These are phyloP conservation scores for Pleurotus giganteus DNA, from an alignment of 768 basidiomycete species.

Conservation along the genomic window DNA sequence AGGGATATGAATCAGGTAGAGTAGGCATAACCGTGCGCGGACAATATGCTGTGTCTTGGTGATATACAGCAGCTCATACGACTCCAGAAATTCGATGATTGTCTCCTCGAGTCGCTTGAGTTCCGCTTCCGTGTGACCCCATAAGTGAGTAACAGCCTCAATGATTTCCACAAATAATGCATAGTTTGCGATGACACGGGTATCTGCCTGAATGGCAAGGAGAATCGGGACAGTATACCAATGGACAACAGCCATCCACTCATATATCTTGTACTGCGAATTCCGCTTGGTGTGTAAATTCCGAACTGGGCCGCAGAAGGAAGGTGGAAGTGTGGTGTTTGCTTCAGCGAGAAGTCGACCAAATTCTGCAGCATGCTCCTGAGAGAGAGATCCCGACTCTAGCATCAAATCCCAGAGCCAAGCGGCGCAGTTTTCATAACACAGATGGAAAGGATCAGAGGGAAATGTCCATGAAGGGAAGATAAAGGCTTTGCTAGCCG, in stretches of 20 bases:
- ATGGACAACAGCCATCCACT: slow-evolving; percentile 34
- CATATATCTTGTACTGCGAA: slow-evolving; percentile 34
- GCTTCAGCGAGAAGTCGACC: slow-evolving; percentile 20
- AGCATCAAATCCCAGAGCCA: slow-evolving; percentile 24
- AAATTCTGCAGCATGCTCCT: slow-evolving; percentile 16
- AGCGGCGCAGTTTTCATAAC: slow-evolving; percentile 30
- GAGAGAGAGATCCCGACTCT: background rate
- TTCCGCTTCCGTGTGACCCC: slow-evolving; percentile 14
- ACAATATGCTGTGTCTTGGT: slow-evolving; percentile 20
- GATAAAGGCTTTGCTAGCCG: slow-evolving; percentile 25
- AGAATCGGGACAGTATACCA: slow-evolving; percentile 34
- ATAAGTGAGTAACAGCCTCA: slow-evolving; percentile 28
- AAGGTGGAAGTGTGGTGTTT: slow-evolving; percentile 27
- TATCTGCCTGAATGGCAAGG: slow-evolving; percentile 24
- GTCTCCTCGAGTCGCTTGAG: slow-evolving; percentile 18
- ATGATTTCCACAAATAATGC: slow-evolving; percentile 21
- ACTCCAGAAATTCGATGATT: slow-evolving; percentile 23
- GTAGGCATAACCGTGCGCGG: slow-evolving; percentile 25
- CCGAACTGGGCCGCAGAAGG: slow-evolving; percentile 28
- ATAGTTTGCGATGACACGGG: slow-evolving; percentile 24
- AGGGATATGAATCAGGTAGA: slow-evolving; percentile 33
- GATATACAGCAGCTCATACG: slow-evolving; percentile 27
- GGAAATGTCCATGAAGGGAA: slow-evolving; percentile 32
- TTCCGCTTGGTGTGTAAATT: slow-evolving; percentile 29
- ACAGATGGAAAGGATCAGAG: slow-evolving; percentile 33